Conservation (phyloP, 2,329 filamentous ascomycete genomes). For the Colletotrichum melonis region DNA sequence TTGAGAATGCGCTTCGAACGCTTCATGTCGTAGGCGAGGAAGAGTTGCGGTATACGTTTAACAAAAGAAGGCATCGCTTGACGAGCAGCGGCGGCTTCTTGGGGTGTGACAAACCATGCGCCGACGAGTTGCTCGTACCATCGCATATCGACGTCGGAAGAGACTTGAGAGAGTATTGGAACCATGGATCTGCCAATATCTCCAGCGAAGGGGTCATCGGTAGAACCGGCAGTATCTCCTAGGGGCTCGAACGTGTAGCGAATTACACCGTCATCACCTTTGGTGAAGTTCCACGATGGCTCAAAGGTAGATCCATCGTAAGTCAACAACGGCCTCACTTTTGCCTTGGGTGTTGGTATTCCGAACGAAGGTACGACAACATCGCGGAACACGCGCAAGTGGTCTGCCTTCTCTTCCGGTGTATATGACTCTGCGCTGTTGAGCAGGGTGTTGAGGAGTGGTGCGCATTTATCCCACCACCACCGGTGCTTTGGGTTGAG, state of each 20-base stretch:
- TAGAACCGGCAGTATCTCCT: conserved; percentile 15
- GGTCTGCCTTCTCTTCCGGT: conserved; percentile 23
- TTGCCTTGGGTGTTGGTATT: conserved; percentile 12
- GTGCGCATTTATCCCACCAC: conserved; percentile 30
- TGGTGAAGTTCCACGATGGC: conserved; percentile 28
- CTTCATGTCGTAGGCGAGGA: conserved; percentile 39
- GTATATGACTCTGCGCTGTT: conserved; percentile 22
- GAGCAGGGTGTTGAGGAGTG: conserved; percentile 16
- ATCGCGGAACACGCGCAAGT: conserved; percentile 31
- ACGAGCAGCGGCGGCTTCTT: conserved; percentile 4
- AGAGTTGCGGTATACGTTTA: conserved; percentile 37
- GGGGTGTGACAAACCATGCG: conserved; percentile 23
- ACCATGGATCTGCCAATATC: conserved; percentile 18
- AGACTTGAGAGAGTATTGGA: conserved; percentile 13
- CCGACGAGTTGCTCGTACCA: conserved; percentile 24
- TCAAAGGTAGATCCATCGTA: conserved; percentile 30
- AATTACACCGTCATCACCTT: conserved; percentile 13
- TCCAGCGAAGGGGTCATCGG: conserved; percentile 18
- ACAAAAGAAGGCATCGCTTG: conserved; percentile 2
- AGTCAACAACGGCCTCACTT: conserved; percentile 19
- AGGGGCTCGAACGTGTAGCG: conserved; percentile 27
- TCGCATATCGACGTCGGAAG: conserved; percentile 25
- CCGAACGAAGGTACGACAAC: conserved; percentile 31
- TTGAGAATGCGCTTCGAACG: conserved; percentile 37
- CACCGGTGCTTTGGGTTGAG: conserved; percentile 16